Evolutionary conservation across 768 basidiomycete species (phyloP), one percentile per base, ranked within the genome.

Genomic region (Coprinopsis sp.): DNA sequence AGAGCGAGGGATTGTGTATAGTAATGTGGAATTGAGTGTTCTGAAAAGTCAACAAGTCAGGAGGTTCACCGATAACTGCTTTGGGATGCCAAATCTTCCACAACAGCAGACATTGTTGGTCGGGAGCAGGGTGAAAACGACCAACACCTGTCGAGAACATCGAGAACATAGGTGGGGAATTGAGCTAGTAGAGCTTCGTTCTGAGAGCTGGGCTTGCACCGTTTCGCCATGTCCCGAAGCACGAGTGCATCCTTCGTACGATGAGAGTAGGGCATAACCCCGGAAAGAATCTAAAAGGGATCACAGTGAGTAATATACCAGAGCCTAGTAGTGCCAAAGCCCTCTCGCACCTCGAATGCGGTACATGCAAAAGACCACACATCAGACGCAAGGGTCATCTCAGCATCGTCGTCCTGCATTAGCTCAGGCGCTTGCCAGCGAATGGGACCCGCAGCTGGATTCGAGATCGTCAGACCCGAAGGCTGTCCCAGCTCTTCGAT

Each of bases 341-440:
- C 37, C 36, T 44, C 44, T 50, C 48, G 48, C 48, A 50, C 48
- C 41, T 31, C n/a, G 8, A 36, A 36, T 8, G 34, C 34, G 21
- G 16, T 36, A 8, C 34, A 36, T 7, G 8, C 34, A 36, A 36
- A 36, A 12, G 34, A 36, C 34, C 34, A 36, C 16, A 36, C 34
- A 18, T 36, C 34, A 8, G 34, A 18, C 34, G 34, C 13, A 6
- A 36, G 16, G 7, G 8, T 36, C 34, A 18, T 12, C 21, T 36
- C 34, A 18, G 21, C 34, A 19, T 36, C 34, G 16, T 36, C 16
- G 23, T 52, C 51, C 13, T 51, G 47, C 25, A 67, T 42, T 1
- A 66, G 41, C 38, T 66, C 67, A 0, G 65, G 63, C 1, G 65
- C 62, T 37, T 58, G 54, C 63, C 65, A 67, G 25, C 65, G 57